Evolutionary conservation across 495 filamentous ascomycete genomes (phyloP), one percentile per base, ranked within the genome.

Genomic region (Rhypophila decipiens): DNA sequence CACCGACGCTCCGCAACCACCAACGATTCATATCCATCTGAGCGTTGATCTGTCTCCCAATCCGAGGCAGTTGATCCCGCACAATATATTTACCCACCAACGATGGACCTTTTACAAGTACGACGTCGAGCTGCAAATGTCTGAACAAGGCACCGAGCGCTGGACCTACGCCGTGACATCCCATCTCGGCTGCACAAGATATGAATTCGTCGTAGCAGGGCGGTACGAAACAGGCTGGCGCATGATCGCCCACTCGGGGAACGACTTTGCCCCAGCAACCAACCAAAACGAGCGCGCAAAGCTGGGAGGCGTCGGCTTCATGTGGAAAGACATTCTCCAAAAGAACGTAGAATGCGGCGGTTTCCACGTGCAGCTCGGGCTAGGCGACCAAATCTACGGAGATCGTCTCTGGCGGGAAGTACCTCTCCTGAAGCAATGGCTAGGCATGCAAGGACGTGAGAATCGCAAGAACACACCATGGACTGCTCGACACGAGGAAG

Each of bases 91-190:
- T 53, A 83, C 78, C 8, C 94, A 98, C 66, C 90, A 94, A 57
- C 73, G 88, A 29, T 98, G 90, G 89, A 84, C 81, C 10, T 98
- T 98, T 59, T 97, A 94, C 67, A 85, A 93, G 52, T 98, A 98
- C 58, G 93, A 96, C 50, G 64, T 98, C 47, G 87, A 96, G 52
- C 68, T 97, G 21, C 83, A 82, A 51, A 97, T 98, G 93, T 85
- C 86, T 24, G 93, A 96, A 9, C 65, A 38, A 68, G 69, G 75
- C 3, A 81, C 86, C 22, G 87, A 90, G 3, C 88, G 93, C 57
- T 98, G 93, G 93, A 98, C 93, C 0, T 98, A 98, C 61, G 93
- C 93, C 5, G 93, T 98, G 44, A 97, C 94, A 0, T 96, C 91
- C 22, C 90, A 96, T 59, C 75, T 97, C 0, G 93, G 93, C 12